Evolutionary conservation across 257 asterid species (phyloP), one percentile per base, ranked within the genome.

Genomic region (Penstemon davidsonii): DNA sequence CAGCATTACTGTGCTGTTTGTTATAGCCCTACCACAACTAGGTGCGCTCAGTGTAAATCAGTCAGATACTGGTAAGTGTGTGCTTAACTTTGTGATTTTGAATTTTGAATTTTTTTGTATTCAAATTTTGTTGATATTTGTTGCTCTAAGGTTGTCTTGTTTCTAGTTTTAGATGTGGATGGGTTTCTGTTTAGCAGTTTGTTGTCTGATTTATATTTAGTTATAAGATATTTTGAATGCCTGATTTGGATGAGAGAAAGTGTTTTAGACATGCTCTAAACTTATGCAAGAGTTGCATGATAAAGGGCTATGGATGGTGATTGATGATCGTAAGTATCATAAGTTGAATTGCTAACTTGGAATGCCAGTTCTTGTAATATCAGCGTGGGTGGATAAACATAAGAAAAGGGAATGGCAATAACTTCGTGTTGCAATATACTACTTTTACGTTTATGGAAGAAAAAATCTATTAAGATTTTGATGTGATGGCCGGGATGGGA

Each of bases 11-110:
- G 89, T 63, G 86, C 86, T 42, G 81, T 84, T 64, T 84, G 89
- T 50, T 68, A 68, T 47, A 64, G 83, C 79, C 84, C 78, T 54
- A 77, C 89, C 74, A 75, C 84, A 10, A 84, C 86, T 52, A 77
- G 89, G 83, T 84, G 89, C 49, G 69, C 89, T 36, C 74, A 76
- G 80, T 84, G 89, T 67, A 84, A 84, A 74, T 76, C 83, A 76
- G 84, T 73, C 55, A 76, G 81, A 79, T 84, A 84, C 81, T 84
- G 89, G 89, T 84, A 76, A 79, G 89, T 57, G 56, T 19, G 33
- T 9, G 11, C n/a, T 42, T 41, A 8, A 8, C 5, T 67, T 38
- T 18, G 3, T 60, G 45, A 25, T 38, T 64, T 15, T 40, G 52
- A 62, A 56, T 44, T 52, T 33, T 47, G 40, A 7, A 15, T 37